These are phyloP conservation scores for Globisporangium heterothallicum DNA, from an alignment of 352 stramenopile genomes.

Conservation along the genomic window DNA sequence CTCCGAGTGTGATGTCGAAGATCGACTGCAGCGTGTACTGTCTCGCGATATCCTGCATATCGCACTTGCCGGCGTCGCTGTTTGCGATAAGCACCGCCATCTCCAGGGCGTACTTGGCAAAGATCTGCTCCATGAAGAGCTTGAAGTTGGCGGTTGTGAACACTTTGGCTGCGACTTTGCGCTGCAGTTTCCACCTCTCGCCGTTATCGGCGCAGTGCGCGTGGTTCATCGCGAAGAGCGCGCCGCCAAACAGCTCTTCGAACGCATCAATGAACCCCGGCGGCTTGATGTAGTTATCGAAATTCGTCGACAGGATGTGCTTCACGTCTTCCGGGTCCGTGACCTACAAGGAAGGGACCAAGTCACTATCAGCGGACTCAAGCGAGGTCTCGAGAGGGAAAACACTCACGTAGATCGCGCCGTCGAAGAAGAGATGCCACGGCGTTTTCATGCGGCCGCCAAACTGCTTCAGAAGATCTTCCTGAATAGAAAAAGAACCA, in stretches of 20 bases:
- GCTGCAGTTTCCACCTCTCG: conserved; percentile 54
- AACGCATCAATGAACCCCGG: conserved; percentile 57
- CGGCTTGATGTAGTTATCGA: conserved; percentile 66
- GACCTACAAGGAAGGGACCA: conserved; percentile 16
- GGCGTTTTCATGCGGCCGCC: conserved; percentile 57
- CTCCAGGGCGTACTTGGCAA: conserved; percentile 30
- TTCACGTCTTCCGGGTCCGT: conserved; percentile 49
- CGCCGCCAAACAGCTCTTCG: conserved; percentile 52
- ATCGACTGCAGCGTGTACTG: conserved; percentile 52
- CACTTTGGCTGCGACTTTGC: conserved; percentile 81
- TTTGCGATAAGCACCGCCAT: conserved; percentile 10
- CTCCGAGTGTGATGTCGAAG: conserved; percentile 52
- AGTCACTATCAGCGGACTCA: background rate
- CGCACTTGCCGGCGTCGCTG: conserved; percentile 10
- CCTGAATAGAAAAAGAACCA: conserved; percentile 5
- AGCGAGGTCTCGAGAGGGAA: background rate
- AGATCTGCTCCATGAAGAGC: conserved; percentile 35
- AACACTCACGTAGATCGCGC: conserved; percentile 38
- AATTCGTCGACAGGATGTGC: conserved; percentile 55
- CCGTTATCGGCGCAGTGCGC: conserved; percentile 37
- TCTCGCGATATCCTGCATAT: conserved; percentile 46
- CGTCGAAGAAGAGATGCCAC: conserved; percentile 62
- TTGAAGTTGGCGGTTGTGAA: conserved; percentile 67
- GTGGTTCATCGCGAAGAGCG: conserved; percentile 68
- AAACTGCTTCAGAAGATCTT: conserved; percentile 31